Evolutionary conservation across 2,329 filamentous ascomycete species (phyloP), one percentile per base, ranked within the genome.

Genomic region (Geosmithia putterillii): DNA sequence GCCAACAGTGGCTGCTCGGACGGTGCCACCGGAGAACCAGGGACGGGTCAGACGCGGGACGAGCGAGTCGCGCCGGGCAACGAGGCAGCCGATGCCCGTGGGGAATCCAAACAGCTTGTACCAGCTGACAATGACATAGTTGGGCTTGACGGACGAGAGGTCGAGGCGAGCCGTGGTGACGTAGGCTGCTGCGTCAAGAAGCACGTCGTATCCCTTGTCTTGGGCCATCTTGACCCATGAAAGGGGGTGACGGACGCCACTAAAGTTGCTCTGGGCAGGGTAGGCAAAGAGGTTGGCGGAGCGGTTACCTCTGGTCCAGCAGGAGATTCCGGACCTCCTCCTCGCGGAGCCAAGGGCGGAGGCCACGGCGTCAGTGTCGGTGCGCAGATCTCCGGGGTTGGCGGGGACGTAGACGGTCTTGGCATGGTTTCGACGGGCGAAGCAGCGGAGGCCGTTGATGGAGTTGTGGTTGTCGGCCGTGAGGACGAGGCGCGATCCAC

Each of bases 211-310:
- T 19, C 63, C 62, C 8, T 51, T 49, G 4, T 49, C 42, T 47
- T 66, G 64, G 2, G 63, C 64, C 15, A 55, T 44, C 2, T 42
- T 36, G 0, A 64, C 48, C 62, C 61, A 66, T 0, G 51, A 49
- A 1, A 69, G 53, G 14, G 64, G 61, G 38, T 68, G 65, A 0
- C 60, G 59, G 3, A 65, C 64, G 25, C 66, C 65, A 41, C 54
- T 61, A 44, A 69, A 67, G 48, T 70, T 70, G 47, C 62, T 66
- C 49, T 69, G 66, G 0, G 65, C 66, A 3, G 66, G 66, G 49
- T 65, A 70, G 3, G 64, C 65, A 46, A 70, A 66, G 17, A 69
- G 53, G 7, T 62, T 61, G 22, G 12, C 28, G 19, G 17, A n/a
- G 7, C 28, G n/a, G 17, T 21, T 21, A 25, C 23, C 23, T 10